Conservation (phyloP, 164 flowering plant species). For the Echeveria elegans region DNA sequence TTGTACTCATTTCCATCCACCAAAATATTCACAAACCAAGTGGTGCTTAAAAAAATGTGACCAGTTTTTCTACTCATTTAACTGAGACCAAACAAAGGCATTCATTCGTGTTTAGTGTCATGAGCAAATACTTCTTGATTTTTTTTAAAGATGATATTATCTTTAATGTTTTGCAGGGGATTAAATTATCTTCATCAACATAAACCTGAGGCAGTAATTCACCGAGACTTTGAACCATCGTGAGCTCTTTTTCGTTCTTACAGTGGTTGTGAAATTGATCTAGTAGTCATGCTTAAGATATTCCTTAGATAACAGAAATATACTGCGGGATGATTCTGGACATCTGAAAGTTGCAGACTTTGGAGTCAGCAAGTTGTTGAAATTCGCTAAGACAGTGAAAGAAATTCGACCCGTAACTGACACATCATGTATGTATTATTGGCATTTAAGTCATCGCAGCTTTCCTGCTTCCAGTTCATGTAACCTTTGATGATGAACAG, state of each 20-base stretch:
- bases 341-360: constrained; percentile 98
- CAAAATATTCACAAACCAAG: no score
- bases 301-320: constrained; percentile 83
- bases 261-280: no score
- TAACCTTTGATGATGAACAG: no score
- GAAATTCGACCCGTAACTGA: no score
- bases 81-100: background rate
- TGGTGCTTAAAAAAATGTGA: no score
- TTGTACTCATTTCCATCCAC: no score
- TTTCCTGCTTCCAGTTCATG: no score
- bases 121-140: background rate
- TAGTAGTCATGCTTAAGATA: no score
- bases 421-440: no score
- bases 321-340: constrained; percentile 96
- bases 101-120: background rate
- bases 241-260: constrained; percentile 25
- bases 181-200: constrained; percentile 90
- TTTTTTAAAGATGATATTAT: background rate
- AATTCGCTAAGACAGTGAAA: constrained; percentile 43
- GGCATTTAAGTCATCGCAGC: no score
- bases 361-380: constrained; percentile 88
- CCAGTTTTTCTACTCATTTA: no score
- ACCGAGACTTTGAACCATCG: constrained; percentile 97
- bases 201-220: constrained; percentile 86
- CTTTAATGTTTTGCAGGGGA: constrained; percentile 53